These are phyloP conservation scores for Fusarium sp. DNA, from an alignment of 2,329 filamentous ascomycete species.

Conservation along the genomic window DNA sequence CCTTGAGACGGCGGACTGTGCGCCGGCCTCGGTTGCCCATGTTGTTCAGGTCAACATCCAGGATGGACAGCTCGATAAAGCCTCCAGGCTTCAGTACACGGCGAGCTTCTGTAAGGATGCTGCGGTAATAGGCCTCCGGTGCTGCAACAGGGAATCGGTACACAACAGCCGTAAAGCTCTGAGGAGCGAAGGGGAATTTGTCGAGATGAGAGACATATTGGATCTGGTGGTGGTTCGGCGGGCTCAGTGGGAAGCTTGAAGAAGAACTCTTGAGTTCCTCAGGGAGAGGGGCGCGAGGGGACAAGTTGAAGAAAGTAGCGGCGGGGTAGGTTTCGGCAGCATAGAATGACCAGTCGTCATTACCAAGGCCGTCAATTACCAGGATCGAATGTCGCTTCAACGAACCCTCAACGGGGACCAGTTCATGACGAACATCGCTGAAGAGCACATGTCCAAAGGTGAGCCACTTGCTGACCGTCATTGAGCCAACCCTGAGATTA, in stretches of 20 bases:
- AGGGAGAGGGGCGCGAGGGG: constrained; percentile 68
- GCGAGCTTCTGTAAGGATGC: constrained; percentile 81
- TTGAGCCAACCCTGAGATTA: constrained; percentile 83
- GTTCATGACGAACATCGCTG: constrained; percentile 81
- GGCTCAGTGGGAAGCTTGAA: constrained; percentile 68
- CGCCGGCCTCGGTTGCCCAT: constrained; percentile 82
- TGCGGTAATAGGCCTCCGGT: constrained; percentile 77
- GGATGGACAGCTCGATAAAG: constrained; percentile 82
- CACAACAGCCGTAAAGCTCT: constrained; percentile 83
- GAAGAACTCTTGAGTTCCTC: constrained; percentile 60
- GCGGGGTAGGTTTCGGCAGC: constrained; percentile 84
- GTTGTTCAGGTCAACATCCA: constrained; percentile 86
- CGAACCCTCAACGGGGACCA: constrained; percentile 61
- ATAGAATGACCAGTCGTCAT: constrained; percentile 90
- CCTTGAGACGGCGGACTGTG: constrained; percentile 79
- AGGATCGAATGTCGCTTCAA: constrained; percentile 74
- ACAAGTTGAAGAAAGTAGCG: constrained; percentile 83
- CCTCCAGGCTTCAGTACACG: constrained; percentile 84
- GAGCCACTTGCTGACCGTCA: constrained; percentile 91
- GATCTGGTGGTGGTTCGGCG: constrained; percentile 82
- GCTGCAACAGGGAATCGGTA: constrained; percentile 82
- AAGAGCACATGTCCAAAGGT: constrained; percentile 88
- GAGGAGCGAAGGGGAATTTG: constrained; percentile 81
- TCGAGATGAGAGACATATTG: constrained; percentile 74
- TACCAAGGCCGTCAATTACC: constrained; percentile 87